Base-by-base conservation (phyloP, 768 basidiomycete genomes). In the Erythrobasidium yunnanense region DNA sequence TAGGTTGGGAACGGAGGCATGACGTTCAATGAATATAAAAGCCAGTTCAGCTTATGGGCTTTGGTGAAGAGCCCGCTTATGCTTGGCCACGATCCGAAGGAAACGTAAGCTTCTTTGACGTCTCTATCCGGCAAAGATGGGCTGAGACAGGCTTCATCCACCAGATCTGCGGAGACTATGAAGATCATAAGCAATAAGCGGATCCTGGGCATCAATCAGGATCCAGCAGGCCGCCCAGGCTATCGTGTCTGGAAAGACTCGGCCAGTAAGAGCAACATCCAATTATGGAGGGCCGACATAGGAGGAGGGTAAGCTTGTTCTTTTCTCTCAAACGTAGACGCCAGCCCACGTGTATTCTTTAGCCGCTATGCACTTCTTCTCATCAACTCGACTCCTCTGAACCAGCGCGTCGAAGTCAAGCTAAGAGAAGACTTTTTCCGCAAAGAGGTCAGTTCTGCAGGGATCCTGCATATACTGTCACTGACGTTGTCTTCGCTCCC, bases 11-110 rank as follows among this genome's bases (percentile, higher is more conserved):
- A 72, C 46, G 72, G 72, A 1, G 78, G 77, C n/a, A 78, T 78
- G 77, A 73, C 74, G 0, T 74, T 72, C 51, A 77, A 79, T 50
- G 78, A 79, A 74, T 78, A 79, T 55, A 65, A 67, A 13, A 46
- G 47, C 33, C 68, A 83, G 66, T 81, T 82, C 49, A 78, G 79
- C 1, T 80, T 83, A 53, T 83, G 81, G 81, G 81, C 81, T 2
- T 79, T 81, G 18, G 77, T 77, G 7, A 83, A 83, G 78, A 77
- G 76, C 51, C 78, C 79, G 0, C 73, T 80, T 8, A 79, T 79
- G 46, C 72, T 80, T 3, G 79, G 79, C 0, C 77, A 79, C 68
- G 78, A 79, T 55, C 38, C 38, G 38, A 42, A 65, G 79, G 18
- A 76, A 75, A 3, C 71, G 70, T 53, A 79, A 78, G 78, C 77